These are phyloP conservation scores for Mrakia gelida DNA, from an alignment of 768 basidiomycete species.

Conservation along the genomic window DNA sequence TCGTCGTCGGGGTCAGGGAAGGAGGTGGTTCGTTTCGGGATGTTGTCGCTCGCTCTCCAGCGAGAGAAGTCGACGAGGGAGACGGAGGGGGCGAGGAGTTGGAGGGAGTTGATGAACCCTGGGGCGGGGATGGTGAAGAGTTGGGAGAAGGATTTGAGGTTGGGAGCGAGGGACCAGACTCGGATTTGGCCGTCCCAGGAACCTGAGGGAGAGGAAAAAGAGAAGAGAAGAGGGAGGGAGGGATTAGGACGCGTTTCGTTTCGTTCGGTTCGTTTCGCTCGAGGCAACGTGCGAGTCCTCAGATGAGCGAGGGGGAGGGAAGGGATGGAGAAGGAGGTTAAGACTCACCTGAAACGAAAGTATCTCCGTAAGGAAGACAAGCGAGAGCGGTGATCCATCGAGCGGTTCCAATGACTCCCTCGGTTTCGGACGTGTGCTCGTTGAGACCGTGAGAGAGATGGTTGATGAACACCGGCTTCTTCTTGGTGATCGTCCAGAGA, in stretches of 20 bases:
- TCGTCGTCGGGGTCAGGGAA: slow-evolving; percentile 30
- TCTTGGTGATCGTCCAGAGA: slow-evolving; percentile 86
- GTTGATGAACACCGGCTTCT: slow-evolving; percentile 87
- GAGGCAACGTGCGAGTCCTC: too few species aligned
- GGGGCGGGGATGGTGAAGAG: slow-evolving; percentile 60
- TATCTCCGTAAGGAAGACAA: slow-evolving; percentile 77
- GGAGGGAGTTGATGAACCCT: slow-evolving; percentile 87
- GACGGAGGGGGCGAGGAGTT: slow-evolving; percentile 60
- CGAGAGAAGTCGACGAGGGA: slow-evolving; percentile 50
- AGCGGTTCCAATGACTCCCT: slow-evolving; percentile 68
- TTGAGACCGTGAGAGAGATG: slow-evolving; percentile 82
- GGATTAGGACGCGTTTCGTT: not conserved
- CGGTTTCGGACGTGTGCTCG: slow-evolving; percentile 64
- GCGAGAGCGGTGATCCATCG: slow-evolving; percentile 88
- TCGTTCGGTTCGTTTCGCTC: not conserved
- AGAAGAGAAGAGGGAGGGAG: not conserved
- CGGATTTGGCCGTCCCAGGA: slow-evolving; percentile 90
- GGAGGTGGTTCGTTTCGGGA: slow-evolving; percentile 35
- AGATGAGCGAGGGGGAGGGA: too few species aligned
- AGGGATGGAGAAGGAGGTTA: too few species aligned
- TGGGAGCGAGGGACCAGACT: slow-evolving; percentile 82
- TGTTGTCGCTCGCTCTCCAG: slow-evolving; percentile 42
- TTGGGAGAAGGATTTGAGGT: slow-evolving; percentile 66
- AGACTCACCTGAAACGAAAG: slow-evolving; percentile 76
- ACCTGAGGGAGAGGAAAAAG: slow-evolving; percentile 50